Base-by-base conservation (phyloP, 768 basidiomycete genomes). In the Agrocybe praecox region DNA sequence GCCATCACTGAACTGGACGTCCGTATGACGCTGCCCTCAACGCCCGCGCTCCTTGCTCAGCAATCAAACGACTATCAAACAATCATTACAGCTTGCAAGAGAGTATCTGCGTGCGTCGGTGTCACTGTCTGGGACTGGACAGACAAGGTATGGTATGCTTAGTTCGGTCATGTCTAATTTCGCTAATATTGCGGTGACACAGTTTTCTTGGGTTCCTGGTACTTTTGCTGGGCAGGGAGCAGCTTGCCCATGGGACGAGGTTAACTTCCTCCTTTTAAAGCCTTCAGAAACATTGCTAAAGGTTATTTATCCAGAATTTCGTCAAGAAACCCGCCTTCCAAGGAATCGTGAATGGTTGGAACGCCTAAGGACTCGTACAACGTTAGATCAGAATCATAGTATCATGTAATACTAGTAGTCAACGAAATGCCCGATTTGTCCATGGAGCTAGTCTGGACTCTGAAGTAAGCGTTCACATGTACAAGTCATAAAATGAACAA, bases 1-100 rank as follows among this genome's bases (percentile, higher is more conserved):
- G 86, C 86, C 8, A 80, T 88, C 60, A 89, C 87, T 1, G 87
- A 88, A 63, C 77, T 89, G 45, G 87, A 89, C 63, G 83, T 84
- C 63, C 77, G 86, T 50, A 84, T 86, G 76, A 76, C 76, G 9
- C 73, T 82, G 14, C 86, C 85, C 14, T 75, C 73, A 11, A 84
- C 83, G 2, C 59, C 68, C 10, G 79, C 78, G 0, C 69, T 80
- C 34, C 72, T 82, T 23, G 74, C 69, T 21, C 83, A 86, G 65
- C 86, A 88, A 64, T 72, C 78, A 62, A 74, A 72, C 58, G 86
- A 88, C 64, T 88, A 86, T 62, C 69, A 78, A 67, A 77, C 75
- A 18, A 79, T 87, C 49, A 76, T 87, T 52, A 58, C 68, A 9
- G 80, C 84, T 14, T 88, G 87, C 65, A 75, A 78, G 60, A 72